Evolutionary conservation across 257 asterid species (phyloP).

Genomic region (Verbascum thapsus): DNA sequence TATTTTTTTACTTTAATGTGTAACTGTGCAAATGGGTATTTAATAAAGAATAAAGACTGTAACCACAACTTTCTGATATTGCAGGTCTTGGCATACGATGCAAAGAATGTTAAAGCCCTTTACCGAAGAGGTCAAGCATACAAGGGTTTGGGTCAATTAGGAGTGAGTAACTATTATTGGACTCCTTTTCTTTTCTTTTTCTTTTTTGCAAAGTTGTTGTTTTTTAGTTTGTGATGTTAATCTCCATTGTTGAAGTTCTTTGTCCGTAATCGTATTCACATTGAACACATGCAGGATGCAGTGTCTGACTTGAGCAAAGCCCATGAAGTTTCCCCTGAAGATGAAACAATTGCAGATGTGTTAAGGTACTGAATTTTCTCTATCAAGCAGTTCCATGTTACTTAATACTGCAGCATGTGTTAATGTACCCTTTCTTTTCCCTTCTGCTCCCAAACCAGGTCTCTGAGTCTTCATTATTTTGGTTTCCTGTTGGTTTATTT

Average conservation of each 20-base stretch:
- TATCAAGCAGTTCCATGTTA: slow-evolving; percentile 10
- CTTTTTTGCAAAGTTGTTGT: slow-evolving; percentile 25
- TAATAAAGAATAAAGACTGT: slow-evolving; percentile 11
- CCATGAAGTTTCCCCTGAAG: slow-evolving; percentile 76
- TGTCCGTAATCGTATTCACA: slow-evolving; percentile 23
- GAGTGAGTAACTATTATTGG: slow-evolving; percentile 52
- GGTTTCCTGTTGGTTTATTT: slow-evolving; percentile 1
- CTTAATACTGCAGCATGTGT: slow-evolving; percentile 2
- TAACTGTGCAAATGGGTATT: slow-evolving; percentile 13
- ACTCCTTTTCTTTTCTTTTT: slow-evolving; percentile 23
- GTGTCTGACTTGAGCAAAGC: slow-evolving; percentile 87
- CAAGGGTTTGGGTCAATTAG: slow-evolving; percentile 65
- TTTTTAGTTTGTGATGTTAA: slow-evolving; percentile 23
- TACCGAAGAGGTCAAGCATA: slow-evolving; percentile 95
- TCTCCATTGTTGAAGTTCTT: slow-evolving; percentile 15
- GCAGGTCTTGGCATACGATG: slow-evolving; percentile 78
- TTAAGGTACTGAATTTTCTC: slow-evolving; percentile 60
- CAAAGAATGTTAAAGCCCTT: slow-evolving; percentile 80
- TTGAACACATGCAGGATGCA: slow-evolving; percentile 60
- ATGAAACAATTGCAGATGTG: slow-evolving; percentile 87
- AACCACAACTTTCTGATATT: slow-evolving; percentile 30
- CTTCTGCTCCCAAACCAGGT: slow-evolving; percentile 9
- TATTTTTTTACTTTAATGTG: slow-evolving; percentile 7
- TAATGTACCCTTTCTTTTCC: neutral
- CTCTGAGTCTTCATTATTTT: slow-evolving; percentile 12